Evolutionary conservation across 2,329 filamentous ascomycete genomes (phyloP).

Genomic region (Clonostachys byssicola): DNA sequence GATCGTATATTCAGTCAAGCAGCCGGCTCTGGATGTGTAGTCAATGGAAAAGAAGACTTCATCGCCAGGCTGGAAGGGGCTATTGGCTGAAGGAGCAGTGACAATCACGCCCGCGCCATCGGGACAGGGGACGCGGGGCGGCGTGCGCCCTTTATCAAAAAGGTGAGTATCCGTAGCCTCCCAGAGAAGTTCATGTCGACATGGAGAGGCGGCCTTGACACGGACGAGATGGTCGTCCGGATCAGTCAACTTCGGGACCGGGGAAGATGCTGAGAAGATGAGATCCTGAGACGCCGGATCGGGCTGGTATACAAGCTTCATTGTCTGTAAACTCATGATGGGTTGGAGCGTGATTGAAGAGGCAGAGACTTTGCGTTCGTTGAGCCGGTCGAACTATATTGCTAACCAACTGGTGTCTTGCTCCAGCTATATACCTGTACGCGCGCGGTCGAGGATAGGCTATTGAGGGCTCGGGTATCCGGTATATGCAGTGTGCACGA

Average conservation of each 20-base stretch:
- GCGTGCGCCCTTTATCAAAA: neutral
- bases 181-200: neutral
- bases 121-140: neutral
- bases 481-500: too few relatives aligned
- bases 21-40: neutral
- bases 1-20: slow-evolving; percentile 20
- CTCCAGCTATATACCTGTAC: too few relatives aligned
- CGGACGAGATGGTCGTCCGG: neutral
- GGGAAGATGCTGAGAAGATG: neutral
- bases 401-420: too few relatives aligned
- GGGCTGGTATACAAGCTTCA: slow-evolving; percentile 1
- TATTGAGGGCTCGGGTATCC: too few relatives aligned
- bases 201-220: neutral
- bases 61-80: neutral
- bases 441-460: too few relatives aligned
- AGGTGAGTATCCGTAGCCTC: neutral
- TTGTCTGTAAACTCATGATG: neutral
- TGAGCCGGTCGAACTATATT: too few relatives aligned
- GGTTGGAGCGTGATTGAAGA: too few relatives aligned
- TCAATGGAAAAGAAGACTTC: neutral
- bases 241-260: neutral
- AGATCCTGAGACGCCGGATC: neutral
- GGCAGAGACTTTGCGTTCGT: too few relatives aligned
- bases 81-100: neutral
- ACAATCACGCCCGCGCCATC: neutral